Conservation (phyloP, 176 grass and related monocot species). For the Musa schizocarpa region DNA sequence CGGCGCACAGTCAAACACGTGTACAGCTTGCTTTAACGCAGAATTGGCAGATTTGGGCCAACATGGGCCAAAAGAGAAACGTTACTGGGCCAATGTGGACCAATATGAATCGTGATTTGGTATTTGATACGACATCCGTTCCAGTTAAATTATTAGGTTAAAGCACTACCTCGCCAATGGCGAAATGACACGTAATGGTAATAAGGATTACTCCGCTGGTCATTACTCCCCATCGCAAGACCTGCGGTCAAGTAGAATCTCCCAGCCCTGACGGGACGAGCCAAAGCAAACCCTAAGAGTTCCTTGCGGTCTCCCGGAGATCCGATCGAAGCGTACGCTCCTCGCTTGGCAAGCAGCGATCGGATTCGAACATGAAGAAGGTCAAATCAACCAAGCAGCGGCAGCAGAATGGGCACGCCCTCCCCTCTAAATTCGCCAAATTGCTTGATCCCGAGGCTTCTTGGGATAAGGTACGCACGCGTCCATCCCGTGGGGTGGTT, state of each 20-base stretch:
- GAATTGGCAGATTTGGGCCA: too few relatives aligned
- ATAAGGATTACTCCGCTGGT: too few relatives aligned
- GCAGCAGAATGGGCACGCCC: conserved; percentile 43
- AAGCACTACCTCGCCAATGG: too few relatives aligned
- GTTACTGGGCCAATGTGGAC: too few relatives aligned
- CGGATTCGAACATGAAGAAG: conserved; percentile 36
- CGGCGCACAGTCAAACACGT: too few relatives aligned
- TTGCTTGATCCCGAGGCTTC: conserved; percentile 79
- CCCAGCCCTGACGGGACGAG: not conserved
- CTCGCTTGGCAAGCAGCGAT: not conserved
- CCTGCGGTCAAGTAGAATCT: not conserved
- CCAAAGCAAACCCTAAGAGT: not conserved
- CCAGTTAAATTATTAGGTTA: too few relatives aligned
- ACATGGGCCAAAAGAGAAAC: too few relatives aligned
- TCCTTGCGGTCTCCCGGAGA: not conserved
- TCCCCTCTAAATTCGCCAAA: conserved; percentile 57
- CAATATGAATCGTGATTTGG: too few relatives aligned
- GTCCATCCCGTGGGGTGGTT: not conserved
- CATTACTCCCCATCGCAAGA: too few relatives aligned
- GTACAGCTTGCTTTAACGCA: too few relatives aligned
- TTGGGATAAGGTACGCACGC: conserved; percentile 59
- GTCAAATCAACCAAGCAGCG: conserved; percentile 35
- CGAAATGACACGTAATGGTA: too few relatives aligned
- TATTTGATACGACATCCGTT: too few relatives aligned
- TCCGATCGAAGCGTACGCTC: not conserved